Evolutionary conservation across 495 filamentous ascomycete genomes (phyloP).

Genomic region (Podospora appendiculata): DNA sequence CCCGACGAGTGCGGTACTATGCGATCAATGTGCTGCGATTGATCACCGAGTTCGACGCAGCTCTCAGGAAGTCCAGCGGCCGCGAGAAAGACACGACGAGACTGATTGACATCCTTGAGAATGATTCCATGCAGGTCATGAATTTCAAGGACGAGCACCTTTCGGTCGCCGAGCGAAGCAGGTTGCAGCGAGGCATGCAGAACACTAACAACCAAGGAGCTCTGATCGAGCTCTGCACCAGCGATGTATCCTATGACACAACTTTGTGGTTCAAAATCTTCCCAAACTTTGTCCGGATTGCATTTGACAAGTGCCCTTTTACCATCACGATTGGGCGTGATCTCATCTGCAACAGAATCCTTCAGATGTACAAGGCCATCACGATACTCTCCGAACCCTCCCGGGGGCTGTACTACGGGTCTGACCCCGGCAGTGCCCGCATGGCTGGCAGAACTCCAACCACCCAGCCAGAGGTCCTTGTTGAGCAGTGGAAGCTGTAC

Average conservation of each 20-base stretch:
- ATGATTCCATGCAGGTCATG: constrained; percentile 80
- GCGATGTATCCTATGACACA: constrained; percentile 89
- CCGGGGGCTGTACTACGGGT: constrained; percentile 49
- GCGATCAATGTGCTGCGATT: constrained; percentile 87
- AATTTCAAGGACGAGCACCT: constrained; percentile 88
- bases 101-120: constrained; percentile 86
- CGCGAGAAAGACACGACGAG: constrained; percentile 53
- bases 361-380: constrained; percentile 86
- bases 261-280: constrained; percentile 97
- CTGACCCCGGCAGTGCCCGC: constrained; percentile 35
- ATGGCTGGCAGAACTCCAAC: constrained; percentile 52
- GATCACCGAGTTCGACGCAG: constrained; percentile 89
- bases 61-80: constrained; percentile 57
- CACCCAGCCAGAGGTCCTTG: constrained; percentile 74
- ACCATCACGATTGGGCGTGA: constrained; percentile 85
- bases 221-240: constrained; percentile 88
- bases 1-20: constrained; percentile 76
- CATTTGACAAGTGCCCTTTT: constrained; percentile 83
- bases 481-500: constrained; percentile 99
- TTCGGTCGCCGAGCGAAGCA: constrained; percentile 84
- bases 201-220: constrained; percentile 78
- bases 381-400: constrained; percentile 66
- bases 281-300: constrained; percentile 86
- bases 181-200: constrained; percentile 82
- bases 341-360: constrained; percentile 80